A percentile compares a stretch with the other conserved stretches of the same genome.
These are phyloP conservation scores for Sorghum bicolor DNA, from an alignment of 176 grass and related monocot species.

Conservation along the genomic window DNA sequence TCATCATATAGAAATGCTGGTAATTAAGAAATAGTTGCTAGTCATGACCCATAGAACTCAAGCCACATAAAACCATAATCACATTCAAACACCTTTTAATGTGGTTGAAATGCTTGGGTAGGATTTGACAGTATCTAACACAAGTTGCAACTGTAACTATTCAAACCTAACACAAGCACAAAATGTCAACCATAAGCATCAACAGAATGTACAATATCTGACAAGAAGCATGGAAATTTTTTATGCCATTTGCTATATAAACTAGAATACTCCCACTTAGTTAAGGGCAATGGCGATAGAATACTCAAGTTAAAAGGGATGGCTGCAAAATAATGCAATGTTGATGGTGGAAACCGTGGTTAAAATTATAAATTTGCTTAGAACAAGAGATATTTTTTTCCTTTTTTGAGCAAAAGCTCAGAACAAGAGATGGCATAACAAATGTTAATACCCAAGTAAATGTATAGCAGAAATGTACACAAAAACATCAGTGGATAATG, in stretches of 20 bases:
- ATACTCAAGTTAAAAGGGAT: background rate
- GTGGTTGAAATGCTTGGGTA: constrained; percentile 19
- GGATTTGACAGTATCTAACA: background rate
- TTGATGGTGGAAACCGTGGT: background rate
- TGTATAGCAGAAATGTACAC: background rate
- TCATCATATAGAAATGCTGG: constrained; percentile 12
- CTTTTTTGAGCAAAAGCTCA: background rate
- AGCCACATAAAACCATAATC: background rate
- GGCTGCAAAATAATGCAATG: constrained; percentile 5
- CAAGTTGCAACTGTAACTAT: background rate
- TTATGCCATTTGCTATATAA: background rate
- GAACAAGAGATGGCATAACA: background rate
- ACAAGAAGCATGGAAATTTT: background rate
- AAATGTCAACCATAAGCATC: constrained; percentile 10
- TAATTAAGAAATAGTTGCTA: constrained; percentile 13
- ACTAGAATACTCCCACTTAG: background rate
- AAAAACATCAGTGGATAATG: background rate
- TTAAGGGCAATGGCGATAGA: background rate
- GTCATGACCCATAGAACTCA: background rate
- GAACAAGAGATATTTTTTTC: background rate
- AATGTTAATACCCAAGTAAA: background rate
- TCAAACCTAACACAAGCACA: background rate
- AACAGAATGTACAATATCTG: constrained; percentile 1
- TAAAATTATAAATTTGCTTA: background rate
- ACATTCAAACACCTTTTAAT: constrained; percentile 1